A percentile compares a stretch with the other conserved stretches of the same genome.
Evolutionary conservation across 108 stramenopile species (phyloP).

Genomic region (Licmophora abbreviata): DNA sequence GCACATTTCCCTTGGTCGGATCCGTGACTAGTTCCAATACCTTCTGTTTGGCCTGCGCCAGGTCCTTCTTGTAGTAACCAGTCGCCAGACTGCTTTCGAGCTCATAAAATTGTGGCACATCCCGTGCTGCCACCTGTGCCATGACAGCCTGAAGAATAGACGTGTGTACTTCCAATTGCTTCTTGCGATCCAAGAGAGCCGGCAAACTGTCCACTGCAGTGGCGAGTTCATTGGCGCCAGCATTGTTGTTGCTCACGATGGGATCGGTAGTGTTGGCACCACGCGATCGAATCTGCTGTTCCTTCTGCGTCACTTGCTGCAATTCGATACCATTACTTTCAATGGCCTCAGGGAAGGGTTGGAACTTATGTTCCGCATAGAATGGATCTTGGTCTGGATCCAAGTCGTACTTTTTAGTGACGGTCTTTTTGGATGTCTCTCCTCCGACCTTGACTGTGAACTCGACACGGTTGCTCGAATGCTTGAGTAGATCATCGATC

Average conservation of each 20-base stretch:
- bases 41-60: constrained; percentile 60
- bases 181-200: constrained; percentile 89
- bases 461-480: constrained; percentile 87
- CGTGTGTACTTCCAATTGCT: constrained; percentile 92
- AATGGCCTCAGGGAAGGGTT: constrained; percentile 95
- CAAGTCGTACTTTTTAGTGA: constrained; percentile 85
- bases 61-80: constrained; percentile 74
- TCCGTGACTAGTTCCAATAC: constrained; percentile 74
- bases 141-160: constrained; percentile 95
- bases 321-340: constrained; percentile 92
- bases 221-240: constrained; percentile 49
- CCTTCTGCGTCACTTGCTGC: constrained; percentile 77
- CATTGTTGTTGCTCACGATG: constrained; percentile 22
- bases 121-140: constrained; percentile 92
- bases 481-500: constrained; percentile 89
- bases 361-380: constrained; percentile 83
- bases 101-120: constrained; percentile 95
- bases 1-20: constrained; percentile 83
- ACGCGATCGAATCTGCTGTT: constrained; percentile 73
- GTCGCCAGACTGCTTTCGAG: constrained; percentile 80
- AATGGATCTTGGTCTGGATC: constrained; percentile 89
- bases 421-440: constrained; percentile 25
- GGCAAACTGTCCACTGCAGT: constrained; percentile 93
- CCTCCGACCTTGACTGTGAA: constrained; percentile 48
- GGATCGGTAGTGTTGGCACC: constrained; percentile 8